A percentile compares a stretch with the other conserved stretches of the same genome.
phyloP scores from a whole-genome alignment of 257 asterid species.

The Orobanche coerulescens region DNA sequence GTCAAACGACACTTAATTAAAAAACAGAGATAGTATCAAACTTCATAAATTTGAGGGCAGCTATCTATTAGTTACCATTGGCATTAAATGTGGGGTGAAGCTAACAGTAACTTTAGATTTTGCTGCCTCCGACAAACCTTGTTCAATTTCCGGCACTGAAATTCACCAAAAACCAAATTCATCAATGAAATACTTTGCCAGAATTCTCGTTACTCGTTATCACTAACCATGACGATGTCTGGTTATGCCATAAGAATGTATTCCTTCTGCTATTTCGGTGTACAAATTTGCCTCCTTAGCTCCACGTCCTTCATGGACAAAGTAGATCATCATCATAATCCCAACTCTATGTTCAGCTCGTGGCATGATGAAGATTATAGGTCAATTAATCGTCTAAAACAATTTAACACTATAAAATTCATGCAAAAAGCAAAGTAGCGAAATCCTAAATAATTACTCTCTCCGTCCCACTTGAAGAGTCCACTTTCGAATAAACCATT shows the following conservation, averaged over 20 bases:
- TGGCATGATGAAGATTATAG: too few species aligned
- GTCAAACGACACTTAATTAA: too few species aligned
- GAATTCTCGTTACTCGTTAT: neutral
- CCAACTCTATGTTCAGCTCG: too few species aligned
- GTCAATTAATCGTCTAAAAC: too few species aligned
- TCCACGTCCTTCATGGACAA: constrained; percentile 59
- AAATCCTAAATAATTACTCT: too few species aligned
- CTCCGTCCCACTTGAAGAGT: too few species aligned
- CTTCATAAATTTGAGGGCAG: constrained; percentile 8
- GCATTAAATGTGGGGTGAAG: constrained; percentile 96
- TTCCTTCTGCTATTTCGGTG: constrained; percentile 97
- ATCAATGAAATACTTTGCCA: too few species aligned
- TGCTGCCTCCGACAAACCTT: constrained; percentile 79
- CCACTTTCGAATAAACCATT: too few species aligned
- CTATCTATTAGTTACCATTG: constrained; percentile 76
- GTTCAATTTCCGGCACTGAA: constrained; percentile 97
- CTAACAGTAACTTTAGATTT: constrained; percentile 82
- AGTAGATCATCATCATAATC: too few species aligned
- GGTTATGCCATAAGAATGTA: constrained; percentile 79
- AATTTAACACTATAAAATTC: too few species aligned
- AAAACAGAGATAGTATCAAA: too few species aligned
- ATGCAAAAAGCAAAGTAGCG: too few species aligned
- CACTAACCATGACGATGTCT: constrained; percentile 89
- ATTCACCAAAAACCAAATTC: neutral
- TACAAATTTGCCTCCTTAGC: constrained; percentile 92